A percentile compares a stretch with the other conserved stretches of the same genome.
Evolutionary conservation across 371 early-diverging fungal genomes (phyloP).

Genomic region (Fennellomyces sp.): DNA sequence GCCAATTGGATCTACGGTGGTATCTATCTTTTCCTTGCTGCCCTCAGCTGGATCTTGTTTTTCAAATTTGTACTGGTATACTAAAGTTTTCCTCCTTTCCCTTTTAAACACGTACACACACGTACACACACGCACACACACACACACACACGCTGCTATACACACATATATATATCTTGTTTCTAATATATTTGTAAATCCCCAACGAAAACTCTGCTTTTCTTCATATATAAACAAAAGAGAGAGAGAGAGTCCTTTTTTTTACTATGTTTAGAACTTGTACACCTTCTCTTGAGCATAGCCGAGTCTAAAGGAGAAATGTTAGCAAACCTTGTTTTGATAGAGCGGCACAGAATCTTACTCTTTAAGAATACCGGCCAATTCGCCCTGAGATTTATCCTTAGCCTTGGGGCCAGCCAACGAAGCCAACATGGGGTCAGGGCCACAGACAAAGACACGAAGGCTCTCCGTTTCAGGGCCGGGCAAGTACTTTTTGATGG

Average conservation of each 20-base stretch:
- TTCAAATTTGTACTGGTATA: slow-evolving; percentile 12
- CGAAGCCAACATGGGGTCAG: slow-evolving; percentile 74
- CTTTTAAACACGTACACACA: no score
- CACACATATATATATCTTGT: no score
- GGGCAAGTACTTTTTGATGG: slow-evolving; percentile 71
- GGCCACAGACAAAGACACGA: slow-evolving; percentile 88
- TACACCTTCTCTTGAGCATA: slow-evolving; percentile 77
- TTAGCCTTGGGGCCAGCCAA: slow-evolving; percentile 83
- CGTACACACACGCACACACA: no score
- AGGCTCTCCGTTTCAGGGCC: slow-evolving; percentile 53
- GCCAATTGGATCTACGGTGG: slow-evolving; percentile 17
- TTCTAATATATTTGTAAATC: no score
- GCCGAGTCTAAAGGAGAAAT: slow-evolving; percentile 59
- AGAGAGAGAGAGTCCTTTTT: background rate
- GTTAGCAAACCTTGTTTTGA: no score
- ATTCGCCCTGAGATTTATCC: slow-evolving; percentile 84
- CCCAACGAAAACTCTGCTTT: no score
- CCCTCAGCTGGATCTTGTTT: slow-evolving; percentile 13
- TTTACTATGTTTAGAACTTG: slow-evolving; percentile 73
- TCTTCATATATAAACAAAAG: no score
- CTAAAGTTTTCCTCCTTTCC: no score
- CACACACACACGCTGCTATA: no score
- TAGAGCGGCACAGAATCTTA: slow-evolving; percentile 17
- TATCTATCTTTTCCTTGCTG: slow-evolving; percentile 6
- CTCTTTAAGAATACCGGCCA: slow-evolving; percentile 81